These are phyloP conservation scores for Hericium coralloides DNA, from an alignment of 768 basidiomycete species.

Conservation along the genomic window DNA sequence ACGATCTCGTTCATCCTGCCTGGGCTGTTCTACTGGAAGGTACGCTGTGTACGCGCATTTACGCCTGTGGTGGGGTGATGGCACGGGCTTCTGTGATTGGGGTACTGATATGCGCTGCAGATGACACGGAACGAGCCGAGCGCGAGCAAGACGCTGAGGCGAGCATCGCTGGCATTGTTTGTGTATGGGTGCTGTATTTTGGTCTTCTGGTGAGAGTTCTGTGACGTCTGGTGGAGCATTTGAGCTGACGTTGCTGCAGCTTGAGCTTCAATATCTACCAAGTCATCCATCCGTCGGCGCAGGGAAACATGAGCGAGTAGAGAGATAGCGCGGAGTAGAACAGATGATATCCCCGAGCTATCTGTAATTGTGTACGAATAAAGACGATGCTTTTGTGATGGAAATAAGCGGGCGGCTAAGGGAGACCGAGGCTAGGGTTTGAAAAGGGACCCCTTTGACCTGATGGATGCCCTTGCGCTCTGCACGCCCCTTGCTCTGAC, in stretches of 20 bases:
- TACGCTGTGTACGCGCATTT: slow-evolving; percentile 24
- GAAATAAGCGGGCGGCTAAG: neutral
- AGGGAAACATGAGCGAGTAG: neutral
- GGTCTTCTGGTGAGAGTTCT: slow-evolving; percentile 68
- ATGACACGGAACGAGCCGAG: slow-evolving; percentile 61
- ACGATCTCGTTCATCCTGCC: slow-evolving; percentile 96
- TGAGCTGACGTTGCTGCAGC: slow-evolving; percentile 31
- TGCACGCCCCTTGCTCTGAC: neutral
- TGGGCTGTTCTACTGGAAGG: slow-evolving; percentile 91
- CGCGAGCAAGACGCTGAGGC: slow-evolving; percentile 43
- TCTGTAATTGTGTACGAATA: too few species aligned
- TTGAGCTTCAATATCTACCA: slow-evolving; percentile 75
- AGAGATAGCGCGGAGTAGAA: neutral
- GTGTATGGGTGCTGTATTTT: slow-evolving; percentile 75
- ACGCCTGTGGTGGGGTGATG: neutral
- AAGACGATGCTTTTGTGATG: too few species aligned
- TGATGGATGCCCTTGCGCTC: slow-evolving; percentile 25
- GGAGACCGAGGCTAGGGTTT: neutral
- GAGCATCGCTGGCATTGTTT: slow-evolving; percentile 54
- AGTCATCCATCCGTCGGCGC: slow-evolving; percentile 31
- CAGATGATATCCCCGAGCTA: neutral
- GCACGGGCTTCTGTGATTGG: neutral
- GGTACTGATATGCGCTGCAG: slow-evolving; percentile 23
- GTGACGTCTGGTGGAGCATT: neutral
- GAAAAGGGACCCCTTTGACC: slow-evolving; percentile 19